Conservation (phyloP, 1,284 basidiomycete genomes). For the Tilletia walkeri region DNA sequence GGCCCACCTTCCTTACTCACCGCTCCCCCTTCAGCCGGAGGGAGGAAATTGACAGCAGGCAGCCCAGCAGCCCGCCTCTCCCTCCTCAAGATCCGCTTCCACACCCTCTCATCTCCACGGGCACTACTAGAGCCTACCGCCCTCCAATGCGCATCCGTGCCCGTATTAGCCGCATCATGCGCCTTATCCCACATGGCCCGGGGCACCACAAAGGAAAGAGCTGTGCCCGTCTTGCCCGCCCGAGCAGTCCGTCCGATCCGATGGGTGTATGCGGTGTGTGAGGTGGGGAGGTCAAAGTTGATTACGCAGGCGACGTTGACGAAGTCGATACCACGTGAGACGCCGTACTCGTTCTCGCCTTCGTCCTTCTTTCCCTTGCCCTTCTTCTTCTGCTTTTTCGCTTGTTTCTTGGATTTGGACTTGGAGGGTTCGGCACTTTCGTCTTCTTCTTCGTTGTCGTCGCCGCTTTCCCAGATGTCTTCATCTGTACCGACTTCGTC, state of each 20-base stretch:
- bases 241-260: conserved; percentile 94
- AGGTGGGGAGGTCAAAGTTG: conserved; percentile 93
- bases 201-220: conserved; percentile 85
- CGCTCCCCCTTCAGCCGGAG: not conserved
- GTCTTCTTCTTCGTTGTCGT: conserved; percentile 17
- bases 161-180: conserved; percentile 41
- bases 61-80: not conserved
- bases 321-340: conserved; percentile 95
- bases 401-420: conserved; percentile 21
- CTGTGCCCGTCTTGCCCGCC: conserved; percentile 87
- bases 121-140: conserved; percentile 63
- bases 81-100: conserved; percentile 57
- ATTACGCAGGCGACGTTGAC: conserved; percentile 94
- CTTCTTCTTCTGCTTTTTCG: not conserved
- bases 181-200: conserved; percentile 69
- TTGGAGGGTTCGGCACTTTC: not conserved
- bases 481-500: conserved; percentile 18
- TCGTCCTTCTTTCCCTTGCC: not conserved
- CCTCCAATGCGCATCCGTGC: conserved; percentile 9
- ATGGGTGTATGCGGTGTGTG: conserved; percentile 88
- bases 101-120: conserved; percentile 73
- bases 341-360: conserved; percentile 70
- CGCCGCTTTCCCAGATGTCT: conserved; percentile 8
- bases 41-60: not conserved
- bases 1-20: not conserved